Evolutionary conservation across 2,329 filamentous ascomycete species (phyloP).

Genomic region (Cladosporium sp.): DNA sequence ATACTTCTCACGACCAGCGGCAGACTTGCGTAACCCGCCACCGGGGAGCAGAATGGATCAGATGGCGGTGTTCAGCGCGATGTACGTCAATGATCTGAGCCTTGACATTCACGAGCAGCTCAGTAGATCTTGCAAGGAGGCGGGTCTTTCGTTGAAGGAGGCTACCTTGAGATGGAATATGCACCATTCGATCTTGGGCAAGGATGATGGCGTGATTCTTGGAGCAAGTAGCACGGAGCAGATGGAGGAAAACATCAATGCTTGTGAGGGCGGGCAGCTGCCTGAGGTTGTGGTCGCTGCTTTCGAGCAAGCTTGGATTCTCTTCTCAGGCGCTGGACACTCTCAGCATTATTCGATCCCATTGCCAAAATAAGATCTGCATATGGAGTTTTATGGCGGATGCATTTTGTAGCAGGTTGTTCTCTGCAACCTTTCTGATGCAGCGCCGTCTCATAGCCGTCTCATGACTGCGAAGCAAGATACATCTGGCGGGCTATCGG

Average conservation of each 20-base stretch:
- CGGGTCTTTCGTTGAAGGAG: conserved; percentile 46
- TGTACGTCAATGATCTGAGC: conserved; percentile 48
- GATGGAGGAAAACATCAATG: conserved; percentile 36
- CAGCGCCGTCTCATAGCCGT: too few relatives aligned
- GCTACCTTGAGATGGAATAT: conserved; percentile 50
- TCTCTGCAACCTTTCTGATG: too few relatives aligned
- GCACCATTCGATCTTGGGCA: conserved; percentile 46
- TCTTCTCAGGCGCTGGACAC: conserved; percentile 9
- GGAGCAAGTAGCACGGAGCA: conserved; percentile 40
- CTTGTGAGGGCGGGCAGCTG: conserved; percentile 33
- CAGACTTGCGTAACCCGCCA: conserved; percentile 39
- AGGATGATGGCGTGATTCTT: conserved; percentile 44
- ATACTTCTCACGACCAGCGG: conserved; percentile 43
- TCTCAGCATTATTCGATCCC: too few relatives aligned
- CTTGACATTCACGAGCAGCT: conserved; percentile 48
- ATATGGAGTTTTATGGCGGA: too few relatives aligned
- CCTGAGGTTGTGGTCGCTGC: conserved; percentile 28
- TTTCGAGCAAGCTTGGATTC: conserved; percentile 28
- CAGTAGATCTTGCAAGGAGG: conserved; percentile 38
- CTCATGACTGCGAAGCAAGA: too few relatives aligned
- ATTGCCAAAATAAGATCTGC: too few relatives aligned
- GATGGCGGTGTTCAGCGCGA: conserved; percentile 39
- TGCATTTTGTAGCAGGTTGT: too few relatives aligned
- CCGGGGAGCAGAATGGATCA: conserved; percentile 32
- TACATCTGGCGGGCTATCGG: too few relatives aligned